Percentiles rank a stretch among this genome's conserved stretches.
These are phyloP conservation scores for Populus euphratica DNA, from an alignment of 345 rosid species.

Conservation along the genomic window DNA sequence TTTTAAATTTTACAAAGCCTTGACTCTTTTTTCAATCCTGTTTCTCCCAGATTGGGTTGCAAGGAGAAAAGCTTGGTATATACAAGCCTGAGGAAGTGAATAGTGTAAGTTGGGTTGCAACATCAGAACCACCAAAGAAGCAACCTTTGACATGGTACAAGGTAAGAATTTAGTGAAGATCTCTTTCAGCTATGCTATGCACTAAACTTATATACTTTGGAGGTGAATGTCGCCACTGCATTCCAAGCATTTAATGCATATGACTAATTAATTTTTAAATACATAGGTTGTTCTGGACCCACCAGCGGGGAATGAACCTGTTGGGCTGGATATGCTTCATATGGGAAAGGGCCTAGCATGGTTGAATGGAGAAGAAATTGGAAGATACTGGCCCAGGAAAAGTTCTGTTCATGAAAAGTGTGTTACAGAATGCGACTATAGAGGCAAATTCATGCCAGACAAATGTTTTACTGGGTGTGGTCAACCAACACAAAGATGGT, in stretches of 20 bases:
- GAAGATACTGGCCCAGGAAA: conserved; percentile 77
- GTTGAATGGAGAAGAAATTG: conserved; percentile 96
- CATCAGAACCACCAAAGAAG: conserved; percentile 58
- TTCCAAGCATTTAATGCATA: not conserved
- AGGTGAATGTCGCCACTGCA: not conserved
- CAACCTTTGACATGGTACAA: conserved; percentile 93
- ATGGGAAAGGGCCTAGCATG: conserved; percentile 98
- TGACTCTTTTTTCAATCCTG: conserved; percentile 4
- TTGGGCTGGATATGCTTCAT: conserved; percentile 78
- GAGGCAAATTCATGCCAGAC: conserved; percentile 71
- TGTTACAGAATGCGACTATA: conserved; percentile 65
- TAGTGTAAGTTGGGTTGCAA: conserved; percentile 58
- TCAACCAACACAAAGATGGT: conserved; percentile 95
- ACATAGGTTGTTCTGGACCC: conserved; percentile 63
- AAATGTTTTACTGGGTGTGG: conserved; percentile 90
- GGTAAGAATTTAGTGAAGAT: conserved; percentile 36
- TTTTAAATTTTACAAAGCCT: conserved; percentile 4
- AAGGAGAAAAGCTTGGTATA: conserved; percentile 72
- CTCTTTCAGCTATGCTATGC: not conserved
- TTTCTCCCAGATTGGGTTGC: conserved; percentile 58
- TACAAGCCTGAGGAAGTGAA: conserved; percentile 48
- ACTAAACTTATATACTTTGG: not conserved
- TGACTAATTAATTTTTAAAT: not conserved
- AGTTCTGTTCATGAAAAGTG: conserved; percentile 48
- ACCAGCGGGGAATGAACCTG: conserved; percentile 81